A percentile compares a stretch with the other conserved stretches of the same genome.
Conservation (phyloP, 345 rosid genomes). For the Crucihimalaya himalaica region DNA sequence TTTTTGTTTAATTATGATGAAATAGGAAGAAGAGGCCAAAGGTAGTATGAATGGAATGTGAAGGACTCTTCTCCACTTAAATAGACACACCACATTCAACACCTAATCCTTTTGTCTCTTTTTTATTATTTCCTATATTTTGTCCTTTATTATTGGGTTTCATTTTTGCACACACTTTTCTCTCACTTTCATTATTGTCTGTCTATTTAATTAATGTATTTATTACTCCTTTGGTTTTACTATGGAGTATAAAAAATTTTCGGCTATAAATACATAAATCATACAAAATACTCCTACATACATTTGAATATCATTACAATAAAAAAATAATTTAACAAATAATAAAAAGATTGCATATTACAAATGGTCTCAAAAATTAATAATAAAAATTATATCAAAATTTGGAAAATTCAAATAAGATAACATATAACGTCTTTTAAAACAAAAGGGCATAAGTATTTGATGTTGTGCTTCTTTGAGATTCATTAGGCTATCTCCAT, state of each 20-base stretch:
- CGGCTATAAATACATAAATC: no score
- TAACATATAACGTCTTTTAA: no score
- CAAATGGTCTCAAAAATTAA: no score
- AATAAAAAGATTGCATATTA: no score
- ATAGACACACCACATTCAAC: constrained; percentile 31
- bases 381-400: no score
- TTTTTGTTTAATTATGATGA: constrained; percentile 5
- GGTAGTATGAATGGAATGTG: constrained; percentile 10
- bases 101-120: constrained; percentile 9
- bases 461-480: neutral
- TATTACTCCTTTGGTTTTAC: neutral
- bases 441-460: neutral
- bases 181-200: constrained; percentile 12
- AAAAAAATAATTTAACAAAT: no score
- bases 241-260: no score
- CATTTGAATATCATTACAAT: no score
- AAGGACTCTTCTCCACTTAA: constrained; percentile 34
- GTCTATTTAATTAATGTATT: neutral
- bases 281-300: no score
- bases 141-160: neutral
- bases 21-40: constrained; percentile 18
- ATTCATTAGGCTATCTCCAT: no score
- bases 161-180: constrained; percentile 8
- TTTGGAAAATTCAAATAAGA: no score
- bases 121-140: neutral